Evolutionary conservation across 257 asterid species (phyloP), one percentile per base, ranked within the genome.

Genomic region (Solanum chilense): DNA sequence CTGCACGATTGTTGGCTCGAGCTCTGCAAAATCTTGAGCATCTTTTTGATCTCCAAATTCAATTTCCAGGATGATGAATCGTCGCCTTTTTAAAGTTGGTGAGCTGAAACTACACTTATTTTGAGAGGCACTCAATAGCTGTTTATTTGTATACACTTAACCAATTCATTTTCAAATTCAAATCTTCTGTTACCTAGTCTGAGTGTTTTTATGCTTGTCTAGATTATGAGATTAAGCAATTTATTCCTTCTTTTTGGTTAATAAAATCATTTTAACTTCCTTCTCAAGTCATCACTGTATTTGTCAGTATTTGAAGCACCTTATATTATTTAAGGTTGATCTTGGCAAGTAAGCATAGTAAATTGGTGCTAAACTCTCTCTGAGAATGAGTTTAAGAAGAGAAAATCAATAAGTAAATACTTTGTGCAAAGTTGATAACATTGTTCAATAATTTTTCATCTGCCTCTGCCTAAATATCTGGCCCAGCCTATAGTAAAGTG

Each of bases 391-490:
- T 77, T 75, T 42, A 13, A 77, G 83, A 77, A 42, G 83, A 77
- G 83, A 7, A 42, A 77, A 42, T 77, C 42, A 45, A 45, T 11
- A 49, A 49, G 23, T 13, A 78, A 76, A 25, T 44, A 14, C 6
- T 76, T 9, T 15, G 41, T 5, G 39, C 9, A 45, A 78, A 45
- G 12, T 47, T 44, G 25, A 16, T 0, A 15, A 29, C 41, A 47
- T 6, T 5, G 44, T 90, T 91, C 90, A 92, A 33, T 92, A 83
- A 88, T 89, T 95, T 49, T 94, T 95, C 25, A 90, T 90, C 83
- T 87, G 92, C 86, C 91, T 93, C 89, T 93, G 97, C 92, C 83
- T 89, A 89, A 95, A 86, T 85, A 93, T 91, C 92, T 93, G 92
- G 58, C 95, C 96, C 7, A 95, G 94, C 90, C 92, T 90, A 85